These are phyloP conservation scores for Teratosphaeria epicoccoides DNA, from an alignment of 2,329 filamentous ascomycete genomes.

Conservation along the genomic window DNA sequence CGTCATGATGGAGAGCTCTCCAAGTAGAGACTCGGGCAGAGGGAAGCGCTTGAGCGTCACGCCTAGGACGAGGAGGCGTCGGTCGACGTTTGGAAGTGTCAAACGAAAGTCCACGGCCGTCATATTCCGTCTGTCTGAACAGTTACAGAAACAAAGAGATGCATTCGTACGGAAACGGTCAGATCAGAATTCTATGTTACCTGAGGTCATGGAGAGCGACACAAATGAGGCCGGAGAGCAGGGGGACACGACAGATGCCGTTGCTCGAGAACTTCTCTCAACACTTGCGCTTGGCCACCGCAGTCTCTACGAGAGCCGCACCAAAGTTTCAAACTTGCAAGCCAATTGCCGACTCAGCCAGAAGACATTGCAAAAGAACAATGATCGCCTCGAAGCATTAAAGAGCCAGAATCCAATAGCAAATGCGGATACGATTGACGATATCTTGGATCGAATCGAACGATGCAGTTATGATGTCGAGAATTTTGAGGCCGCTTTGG, in stretches of 20 bases:
- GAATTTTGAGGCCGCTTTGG: background rate
- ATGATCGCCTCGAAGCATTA: background rate
- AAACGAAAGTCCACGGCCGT: background rate
- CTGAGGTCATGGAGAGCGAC: background rate
- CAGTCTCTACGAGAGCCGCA: background rate
- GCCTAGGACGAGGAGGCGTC: background rate
- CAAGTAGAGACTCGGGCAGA: background rate
- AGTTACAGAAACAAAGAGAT: background rate
- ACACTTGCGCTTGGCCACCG: background rate
- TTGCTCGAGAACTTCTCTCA: background rate
- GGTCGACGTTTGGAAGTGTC: background rate
- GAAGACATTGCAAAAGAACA: background rate
- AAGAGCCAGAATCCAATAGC: background rate
- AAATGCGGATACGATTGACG: background rate
- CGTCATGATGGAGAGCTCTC: background rate
- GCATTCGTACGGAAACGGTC: background rate
- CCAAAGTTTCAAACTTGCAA: background rate
- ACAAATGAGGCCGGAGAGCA: background rate
- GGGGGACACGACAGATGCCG: background rate
- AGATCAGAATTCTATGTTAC: background rate
- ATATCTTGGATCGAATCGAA: background rate
- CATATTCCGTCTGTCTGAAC: background rate
- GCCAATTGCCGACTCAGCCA: background rate
- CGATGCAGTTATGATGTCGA: background rate
- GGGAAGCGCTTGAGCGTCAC: background rate